Conservation (phyloP, 1,284 basidiomycete genomes). For the Boletus semigastroideus region DNA sequence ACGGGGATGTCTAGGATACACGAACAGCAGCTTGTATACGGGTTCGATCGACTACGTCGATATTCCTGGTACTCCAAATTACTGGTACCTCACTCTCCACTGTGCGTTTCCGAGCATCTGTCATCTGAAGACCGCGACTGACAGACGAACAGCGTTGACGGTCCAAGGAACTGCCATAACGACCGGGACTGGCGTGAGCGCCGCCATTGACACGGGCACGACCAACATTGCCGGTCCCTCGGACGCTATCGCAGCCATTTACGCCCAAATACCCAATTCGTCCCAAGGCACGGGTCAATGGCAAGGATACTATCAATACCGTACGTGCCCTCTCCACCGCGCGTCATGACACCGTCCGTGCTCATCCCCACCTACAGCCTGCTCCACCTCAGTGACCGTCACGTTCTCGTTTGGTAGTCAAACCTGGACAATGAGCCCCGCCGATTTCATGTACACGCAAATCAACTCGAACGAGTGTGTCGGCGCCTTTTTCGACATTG, state of each 20-base stretch:
- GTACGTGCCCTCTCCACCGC: slow-evolving; percentile 11
- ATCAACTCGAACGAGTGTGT: slow-evolving; percentile 40
- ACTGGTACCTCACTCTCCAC: slow-evolving; percentile 30
- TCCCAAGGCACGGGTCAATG: slow-evolving; percentile 25
- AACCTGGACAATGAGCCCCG: slow-evolving; percentile 43
- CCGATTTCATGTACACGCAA: slow-evolving; percentile 45
- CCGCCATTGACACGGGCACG: slow-evolving; percentile 46
- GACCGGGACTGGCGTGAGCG: slow-evolving; percentile 15
- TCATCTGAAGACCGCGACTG: not conserved
- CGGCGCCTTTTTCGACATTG: slow-evolving; percentile 50
- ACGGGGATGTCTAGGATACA: slow-evolving; percentile 33
- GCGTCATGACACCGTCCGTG: not conserved
- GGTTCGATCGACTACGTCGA: slow-evolving; percentile 39
- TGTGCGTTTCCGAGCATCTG: slow-evolving; percentile 17
- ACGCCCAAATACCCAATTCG: slow-evolving; percentile 38
- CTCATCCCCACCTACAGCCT: slow-evolving; percentile 13
- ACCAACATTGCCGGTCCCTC: slow-evolving; percentile 41
- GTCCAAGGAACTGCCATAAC: slow-evolving; percentile 33
- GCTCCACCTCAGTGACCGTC: slow-evolving; percentile 21
- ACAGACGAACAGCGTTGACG: slow-evolving; percentile 23
- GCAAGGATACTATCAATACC: slow-evolving; percentile 34
- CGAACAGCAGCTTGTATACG: slow-evolving; percentile 40
- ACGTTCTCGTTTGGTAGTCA: slow-evolving; percentile 46
- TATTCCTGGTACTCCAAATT: slow-evolving; percentile 27
- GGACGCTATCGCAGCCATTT: slow-evolving; percentile 35